These are phyloP conservation scores for Pythium grandisporangium DNA, from an alignment of 352 stramenopile genomes.

Conservation along the genomic window DNA sequence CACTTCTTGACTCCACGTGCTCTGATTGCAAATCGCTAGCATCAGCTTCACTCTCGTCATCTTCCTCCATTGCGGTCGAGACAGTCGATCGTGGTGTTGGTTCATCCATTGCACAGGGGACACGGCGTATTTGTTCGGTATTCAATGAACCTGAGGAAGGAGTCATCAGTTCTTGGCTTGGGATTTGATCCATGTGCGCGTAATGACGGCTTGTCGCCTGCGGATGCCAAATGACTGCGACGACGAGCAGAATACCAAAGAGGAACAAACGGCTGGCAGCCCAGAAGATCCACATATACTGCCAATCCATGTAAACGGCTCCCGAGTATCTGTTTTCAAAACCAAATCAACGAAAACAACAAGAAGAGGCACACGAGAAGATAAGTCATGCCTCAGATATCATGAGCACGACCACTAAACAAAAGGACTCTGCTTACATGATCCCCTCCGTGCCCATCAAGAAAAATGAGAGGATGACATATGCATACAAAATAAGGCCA, in stretches of 20 bases:
- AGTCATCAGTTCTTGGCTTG: constrained; percentile 48
- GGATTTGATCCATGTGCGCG: constrained; percentile 73
- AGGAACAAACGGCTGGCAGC: constrained; percentile 61
- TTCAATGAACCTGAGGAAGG: constrained; percentile 25
- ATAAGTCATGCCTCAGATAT: too few relatives aligned
- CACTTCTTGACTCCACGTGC: too few relatives aligned
- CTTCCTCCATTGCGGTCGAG: background rate
- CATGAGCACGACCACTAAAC: background rate
- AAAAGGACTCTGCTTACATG: constrained; percentile 37
- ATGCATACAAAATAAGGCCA: constrained; percentile 40
- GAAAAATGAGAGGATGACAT: constrained; percentile 61
- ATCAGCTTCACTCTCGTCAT: constrained; percentile 1
- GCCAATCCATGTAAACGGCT: constrained; percentile 47
- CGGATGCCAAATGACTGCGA: constrained; percentile 69
- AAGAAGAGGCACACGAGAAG: too few relatives aligned
- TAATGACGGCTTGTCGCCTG: constrained; percentile 56
- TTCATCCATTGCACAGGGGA: constrained; percentile 41
- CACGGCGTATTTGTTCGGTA: constrained; percentile 47
- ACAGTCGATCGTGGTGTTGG: constrained; percentile 3
- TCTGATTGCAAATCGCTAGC: too few relatives aligned
- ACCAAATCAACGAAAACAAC: background rate
- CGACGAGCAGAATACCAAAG: constrained; percentile 53
- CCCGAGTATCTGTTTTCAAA: constrained; percentile 48
- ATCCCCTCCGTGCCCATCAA: constrained; percentile 68
- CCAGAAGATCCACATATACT: constrained; percentile 75